Evolutionary conservation across 306 rosid genomes (phyloP).

Genomic region (Prunus mongolica): DNA sequence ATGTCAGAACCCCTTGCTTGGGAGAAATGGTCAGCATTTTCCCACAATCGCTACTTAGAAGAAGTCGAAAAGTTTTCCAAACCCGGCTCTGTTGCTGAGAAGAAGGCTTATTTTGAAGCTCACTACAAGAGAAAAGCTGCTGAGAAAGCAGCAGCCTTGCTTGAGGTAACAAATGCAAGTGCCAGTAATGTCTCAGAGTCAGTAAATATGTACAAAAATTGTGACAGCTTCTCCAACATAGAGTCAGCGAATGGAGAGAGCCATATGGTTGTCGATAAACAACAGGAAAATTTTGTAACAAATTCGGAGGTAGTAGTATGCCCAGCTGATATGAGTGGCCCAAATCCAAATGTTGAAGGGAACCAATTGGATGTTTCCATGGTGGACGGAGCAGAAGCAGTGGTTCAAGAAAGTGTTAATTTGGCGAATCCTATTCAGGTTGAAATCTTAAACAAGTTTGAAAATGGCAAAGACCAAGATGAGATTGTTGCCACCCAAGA

Average conservation of each 20-base stretch:
- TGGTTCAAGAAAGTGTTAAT: constrained; percentile 18
- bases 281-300: constrained; percentile 16
- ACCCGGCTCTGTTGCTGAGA: constrained; percentile 90
- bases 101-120: constrained; percentile 90
- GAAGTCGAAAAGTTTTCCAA: constrained; percentile 76
- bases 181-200: constrained; percentile 18
- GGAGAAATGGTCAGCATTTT: constrained; percentile 85
- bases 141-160: constrained; percentile 53
- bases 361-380: constrained; percentile 23
- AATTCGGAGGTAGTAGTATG: constrained; percentile 18
- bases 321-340: constrained; percentile 18
- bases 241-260: constrained; percentile 12
- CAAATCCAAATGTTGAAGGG: constrained; percentile 23
- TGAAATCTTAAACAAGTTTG: constrained; percentile 26
- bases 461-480: constrained; percentile 28
- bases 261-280: constrained; percentile 25
- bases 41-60: constrained; percentile 77
- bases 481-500: constrained; percentile 24
- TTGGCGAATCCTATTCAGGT: constrained; percentile 14
- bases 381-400: constrained; percentile 33
- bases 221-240: constrained; percentile 3
- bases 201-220: constrained; percentile 17
- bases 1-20: constrained; percentile 69
- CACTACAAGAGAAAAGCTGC: constrained; percentile 81
- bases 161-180: constrained; percentile 37